Conservation (phyloP, 1,284 basidiomycete genomes). For the Tilletia walkeri region DNA sequence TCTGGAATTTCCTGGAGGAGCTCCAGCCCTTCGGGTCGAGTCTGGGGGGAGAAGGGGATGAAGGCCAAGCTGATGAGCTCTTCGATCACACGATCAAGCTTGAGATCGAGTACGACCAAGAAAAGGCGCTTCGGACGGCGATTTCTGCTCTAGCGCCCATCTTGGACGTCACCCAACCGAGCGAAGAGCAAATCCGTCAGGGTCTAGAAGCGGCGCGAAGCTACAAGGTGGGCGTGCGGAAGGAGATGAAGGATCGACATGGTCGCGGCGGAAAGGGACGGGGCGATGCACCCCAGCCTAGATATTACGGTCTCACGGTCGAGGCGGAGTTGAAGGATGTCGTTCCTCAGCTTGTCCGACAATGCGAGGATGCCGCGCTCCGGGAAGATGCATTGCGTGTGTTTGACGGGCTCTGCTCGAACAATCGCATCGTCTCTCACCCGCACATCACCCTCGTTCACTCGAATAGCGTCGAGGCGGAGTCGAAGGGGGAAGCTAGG, state of each 20-base stretch:
- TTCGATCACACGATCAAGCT: slow-evolving; percentile 71
- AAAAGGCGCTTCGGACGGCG: slow-evolving; percentile 28
- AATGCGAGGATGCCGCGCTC: not conserved
- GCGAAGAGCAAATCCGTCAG: not conserved
- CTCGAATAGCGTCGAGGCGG: slow-evolving; percentile 22
- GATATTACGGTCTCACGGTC: slow-evolving; percentile 45
- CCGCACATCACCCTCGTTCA: slow-evolving; percentile 90
- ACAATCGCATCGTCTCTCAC: slow-evolving; percentile 61
- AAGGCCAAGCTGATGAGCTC: slow-evolving; percentile 58
- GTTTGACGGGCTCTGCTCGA: slow-evolving; percentile 40
- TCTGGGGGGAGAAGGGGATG: slow-evolving; percentile 44
- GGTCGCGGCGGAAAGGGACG: not conserved
- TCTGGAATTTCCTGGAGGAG: slow-evolving; percentile 70
- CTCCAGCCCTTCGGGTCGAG: slow-evolving; percentile 65
- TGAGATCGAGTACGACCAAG: slow-evolving; percentile 60
- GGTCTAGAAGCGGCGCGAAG: not conserved
- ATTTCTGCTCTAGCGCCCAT: not conserved
- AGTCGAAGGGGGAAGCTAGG: not conserved
- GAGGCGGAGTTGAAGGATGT: slow-evolving; percentile 28
- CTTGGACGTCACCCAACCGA: slow-evolving; percentile 10
- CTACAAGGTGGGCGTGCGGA: slow-evolving; percentile 25
- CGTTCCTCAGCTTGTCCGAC: slow-evolving; percentile 21
- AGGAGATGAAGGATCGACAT: slow-evolving; percentile 1
- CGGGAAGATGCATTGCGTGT: slow-evolving; percentile 17
- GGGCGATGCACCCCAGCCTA: slow-evolving; percentile 6